Conservation (phyloP, 352 stramenopile species). For the Globisporangium middletonii region DNA sequence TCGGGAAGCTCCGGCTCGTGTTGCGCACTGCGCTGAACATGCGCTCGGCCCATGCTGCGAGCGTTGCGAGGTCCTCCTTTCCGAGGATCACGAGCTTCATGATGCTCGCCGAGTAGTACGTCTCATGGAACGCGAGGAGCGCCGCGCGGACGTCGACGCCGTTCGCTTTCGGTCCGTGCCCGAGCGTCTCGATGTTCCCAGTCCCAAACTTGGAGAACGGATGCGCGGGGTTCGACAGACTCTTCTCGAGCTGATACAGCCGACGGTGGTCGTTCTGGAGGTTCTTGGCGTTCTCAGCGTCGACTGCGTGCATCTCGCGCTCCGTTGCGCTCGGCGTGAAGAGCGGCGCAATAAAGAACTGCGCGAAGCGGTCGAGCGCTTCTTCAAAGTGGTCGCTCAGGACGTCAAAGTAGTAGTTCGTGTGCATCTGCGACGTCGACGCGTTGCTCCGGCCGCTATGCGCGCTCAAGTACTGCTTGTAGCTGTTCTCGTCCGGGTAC, state of each 20-base stretch:
- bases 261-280: slow-evolving; percentile 90
- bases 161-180: slow-evolving; percentile 24
- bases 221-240: slow-evolving; percentile 60
- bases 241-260: slow-evolving; percentile 83
- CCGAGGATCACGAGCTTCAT: slow-evolving; percentile 69
- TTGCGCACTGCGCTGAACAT: slow-evolving; percentile 86
- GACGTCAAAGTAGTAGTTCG: slow-evolving; percentile 97
- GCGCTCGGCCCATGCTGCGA: slow-evolving; percentile 66
- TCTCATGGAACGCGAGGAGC: slow-evolving; percentile 83
- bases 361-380: slow-evolving; percentile 93
- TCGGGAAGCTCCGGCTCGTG: slow-evolving; percentile 38
- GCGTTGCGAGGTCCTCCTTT: slow-evolving; percentile 79
- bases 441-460: slow-evolving; percentile 95
- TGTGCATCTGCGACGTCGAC: slow-evolving; percentile 95
- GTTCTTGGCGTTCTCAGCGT: slow-evolving; percentile 96
- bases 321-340: slow-evolving; percentile 90
- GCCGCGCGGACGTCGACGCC: slow-evolving; percentile 59
- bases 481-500: slow-evolving; percentile 95
- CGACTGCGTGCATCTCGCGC: slow-evolving; percentile 94
- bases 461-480: slow-evolving; percentile 89
- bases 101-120: slow-evolving; percentile 71
- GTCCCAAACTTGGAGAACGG: slow-evolving; percentile 90
- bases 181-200: slow-evolving; percentile 82
- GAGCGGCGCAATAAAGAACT: slow-evolving; percentile 97
- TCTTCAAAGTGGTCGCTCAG: slow-evolving; percentile 67